These are phyloP conservation scores for Suillus hirtellus DNA, from an alignment of 768 basidiomycete species.

Conservation along the genomic window DNA sequence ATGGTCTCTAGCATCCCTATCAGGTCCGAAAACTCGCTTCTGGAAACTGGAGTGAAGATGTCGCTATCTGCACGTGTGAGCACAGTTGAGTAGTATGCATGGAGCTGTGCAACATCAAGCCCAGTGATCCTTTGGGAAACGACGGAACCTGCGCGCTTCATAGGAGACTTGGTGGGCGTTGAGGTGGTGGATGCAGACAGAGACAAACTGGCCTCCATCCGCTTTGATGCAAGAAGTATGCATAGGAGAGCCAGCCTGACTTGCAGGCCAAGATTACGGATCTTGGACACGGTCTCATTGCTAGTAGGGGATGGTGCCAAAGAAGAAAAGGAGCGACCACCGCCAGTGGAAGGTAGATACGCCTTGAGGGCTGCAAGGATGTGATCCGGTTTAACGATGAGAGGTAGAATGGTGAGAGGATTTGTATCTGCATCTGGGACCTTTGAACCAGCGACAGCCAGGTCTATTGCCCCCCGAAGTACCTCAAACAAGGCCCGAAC, in stretches of 20 bases:
- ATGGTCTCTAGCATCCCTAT: constrained; percentile 71
- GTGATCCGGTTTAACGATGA: constrained; percentile 61
- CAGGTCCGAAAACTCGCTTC: constrained; percentile 77
- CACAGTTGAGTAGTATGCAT: constrained; percentile 61
- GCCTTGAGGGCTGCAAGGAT: constrained; percentile 76
- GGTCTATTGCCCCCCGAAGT: constrained; percentile 75
- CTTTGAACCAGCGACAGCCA: constrained; percentile 44
- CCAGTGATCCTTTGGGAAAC: constrained; percentile 29
- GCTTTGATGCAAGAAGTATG: constrained; percentile 62
- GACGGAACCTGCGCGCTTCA: constrained; percentile 51
- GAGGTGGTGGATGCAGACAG: constrained; percentile 42
- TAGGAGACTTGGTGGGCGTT: constrained; percentile 41
- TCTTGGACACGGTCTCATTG: constrained; percentile 67
- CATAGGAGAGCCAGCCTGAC: constrained; percentile 68
- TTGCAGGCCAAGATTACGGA: constrained; percentile 71
- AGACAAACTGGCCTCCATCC: constrained; percentile 57
- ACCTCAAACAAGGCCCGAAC: constrained; percentile 81
- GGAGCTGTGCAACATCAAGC: constrained; percentile 62
- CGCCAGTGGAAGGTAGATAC: constrained; percentile 48
- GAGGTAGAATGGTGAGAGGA: constrained; percentile 36
- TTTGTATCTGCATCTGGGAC: constrained; percentile 19
- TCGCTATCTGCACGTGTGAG: constrained; percentile 57
- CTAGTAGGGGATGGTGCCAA: constrained; percentile 31
- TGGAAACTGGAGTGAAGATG: constrained; percentile 63
- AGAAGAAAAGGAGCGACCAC: constrained; percentile 18